Evolutionary conservation across 345 rosid species (phyloP), one percentile per base, ranked within the genome.

Genomic region (Arabis alpina): DNA sequence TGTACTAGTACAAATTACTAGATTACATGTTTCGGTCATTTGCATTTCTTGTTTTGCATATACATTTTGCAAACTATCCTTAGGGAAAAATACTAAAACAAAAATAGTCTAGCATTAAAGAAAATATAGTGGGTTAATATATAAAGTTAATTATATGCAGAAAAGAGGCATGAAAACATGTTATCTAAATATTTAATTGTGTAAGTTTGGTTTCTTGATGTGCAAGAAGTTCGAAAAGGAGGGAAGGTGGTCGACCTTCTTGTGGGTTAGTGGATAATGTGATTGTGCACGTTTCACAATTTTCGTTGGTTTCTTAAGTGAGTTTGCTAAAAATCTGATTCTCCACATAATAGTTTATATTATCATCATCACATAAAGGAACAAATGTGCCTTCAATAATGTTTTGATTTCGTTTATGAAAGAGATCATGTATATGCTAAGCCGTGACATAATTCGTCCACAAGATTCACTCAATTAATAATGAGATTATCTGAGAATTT

Each of bases 231-330:
- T 19, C 25, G 32, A 56, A 58, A 65, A 49, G 12, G 54, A 66
- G 54, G 77, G 72, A 58, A 50, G 58, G 72, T 73, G 72, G 72
- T 66, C 47, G 54, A 50, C 77, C 66, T 49, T 66, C 61, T 66
- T 58, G 77, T 57, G 47, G 60, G 66, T 73, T 73, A 66, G 77
- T 66, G 77, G 77, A 73, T 73, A 65, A 73, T 73, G 54, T 57
- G 77, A 65, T 65, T 58, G 40, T 73, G 77, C 72, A 73, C 77
- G 77, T 65, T 73, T 65, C 57, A 63, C 61, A 57, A 7, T 19
- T 59, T 57, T 64, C 41, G 19, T 73, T 49, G 44, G 60, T 49
- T 28, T 56, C 72, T 23, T 23, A 41, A 65, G 15, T 64, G 64
- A 56, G 59, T 55, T 64, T 73, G 61, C 39, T 65, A 64, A 45